These are phyloP conservation scores for Penicilliopsis zonata DNA, from an alignment of 495 filamentous ascomycete species.

Conservation along the genomic window DNA sequence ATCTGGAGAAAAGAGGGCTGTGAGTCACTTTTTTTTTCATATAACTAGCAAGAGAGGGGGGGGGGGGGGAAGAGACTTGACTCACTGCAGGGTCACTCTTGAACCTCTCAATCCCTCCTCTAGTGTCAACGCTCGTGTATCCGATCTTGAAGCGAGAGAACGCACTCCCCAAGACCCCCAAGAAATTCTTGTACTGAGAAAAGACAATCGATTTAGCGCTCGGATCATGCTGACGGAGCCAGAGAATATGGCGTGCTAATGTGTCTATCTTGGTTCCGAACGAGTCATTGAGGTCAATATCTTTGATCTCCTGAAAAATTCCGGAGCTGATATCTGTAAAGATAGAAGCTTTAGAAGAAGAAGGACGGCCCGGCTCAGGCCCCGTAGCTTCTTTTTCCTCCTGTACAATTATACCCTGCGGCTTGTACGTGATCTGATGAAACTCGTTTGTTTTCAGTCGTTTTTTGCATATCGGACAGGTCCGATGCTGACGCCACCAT, in stretches of 20 bases:
- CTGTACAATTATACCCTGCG: slow-evolving; percentile 54
- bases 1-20: too few relatives aligned
- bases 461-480: slow-evolving; percentile 69
- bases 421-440: slow-evolving; percentile 75
- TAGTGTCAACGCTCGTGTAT: slow-evolving; percentile 49
- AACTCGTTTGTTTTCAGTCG: slow-evolving; percentile 49
- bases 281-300: slow-evolving; percentile 60
- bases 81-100: slow-evolving; percentile 53
- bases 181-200: slow-evolving; percentile 73
- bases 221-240: slow-evolving; percentile 73
- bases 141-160: slow-evolving; percentile 59
- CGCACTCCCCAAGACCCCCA: slow-evolving; percentile 58
- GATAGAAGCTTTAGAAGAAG: slow-evolving; percentile 39
- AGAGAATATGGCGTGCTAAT: slow-evolving; percentile 67
- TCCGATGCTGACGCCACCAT: slow-evolving; percentile 58
- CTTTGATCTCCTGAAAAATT: slow-evolving; percentile 68
- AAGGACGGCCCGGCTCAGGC: slow-evolving; percentile 14
- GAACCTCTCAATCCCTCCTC: slow-evolving; percentile 59
- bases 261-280: slow-evolving; percentile 88
- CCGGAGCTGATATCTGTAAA: slow-evolving; percentile 64
- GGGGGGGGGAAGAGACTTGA: background rate
- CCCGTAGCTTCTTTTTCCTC: slow-evolving; percentile 41
- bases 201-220: slow-evolving; percentile 86
- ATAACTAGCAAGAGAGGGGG: too few relatives aligned
- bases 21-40: too few relatives aligned